Conservation (phyloP, 192 early-diverging fungal genomes). For the Coemansia sp. region DNA sequence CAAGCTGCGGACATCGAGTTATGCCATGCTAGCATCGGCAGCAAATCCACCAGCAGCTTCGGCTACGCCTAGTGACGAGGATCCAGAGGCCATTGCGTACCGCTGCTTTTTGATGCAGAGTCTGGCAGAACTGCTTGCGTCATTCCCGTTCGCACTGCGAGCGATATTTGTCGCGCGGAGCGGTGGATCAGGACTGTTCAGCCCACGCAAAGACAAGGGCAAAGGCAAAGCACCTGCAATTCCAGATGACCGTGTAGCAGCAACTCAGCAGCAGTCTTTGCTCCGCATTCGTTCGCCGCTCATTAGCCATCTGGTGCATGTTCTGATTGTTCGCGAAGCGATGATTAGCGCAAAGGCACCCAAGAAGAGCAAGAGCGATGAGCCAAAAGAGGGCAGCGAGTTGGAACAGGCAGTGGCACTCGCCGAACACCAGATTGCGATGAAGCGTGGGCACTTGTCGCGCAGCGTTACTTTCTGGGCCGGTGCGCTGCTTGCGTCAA, state of each 20-base stretch:
- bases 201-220: conserved; percentile 45
- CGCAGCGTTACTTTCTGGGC: conserved; percentile 69
- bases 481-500: conserved; percentile 60
- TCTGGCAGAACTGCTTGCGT: conserved; percentile 82
- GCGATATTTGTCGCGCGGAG: conserved; percentile 43
- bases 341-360: conserved; percentile 27
- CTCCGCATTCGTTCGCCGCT: conserved; percentile 46
- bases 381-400: conserved; percentile 23
- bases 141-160: conserved; percentile 64
- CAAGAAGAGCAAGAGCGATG: conserved; percentile 23
- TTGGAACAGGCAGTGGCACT: conserved; percentile 40
- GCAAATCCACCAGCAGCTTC: not conserved
- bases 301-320: conserved; percentile 50
- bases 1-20: conserved; percentile 29
- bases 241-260: conserved; percentile 7
- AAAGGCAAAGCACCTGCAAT: conserved; percentile 21
- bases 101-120: conserved; percentile 84
- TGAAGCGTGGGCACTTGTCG: conserved; percentile 56
- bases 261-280: conserved; percentile 10
- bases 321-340: conserved; percentile 53
- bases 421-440: conserved; percentile 36
- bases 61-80: conserved; percentile 21
- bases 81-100: conserved; percentile 50
- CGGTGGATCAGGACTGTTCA: conserved; percentile 17
- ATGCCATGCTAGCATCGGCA: conserved; percentile 13